These are phyloP conservation scores for Rickenella mellea DNA, from an alignment of 768 basidiomycete genomes.

Conservation along the genomic window DNA sequence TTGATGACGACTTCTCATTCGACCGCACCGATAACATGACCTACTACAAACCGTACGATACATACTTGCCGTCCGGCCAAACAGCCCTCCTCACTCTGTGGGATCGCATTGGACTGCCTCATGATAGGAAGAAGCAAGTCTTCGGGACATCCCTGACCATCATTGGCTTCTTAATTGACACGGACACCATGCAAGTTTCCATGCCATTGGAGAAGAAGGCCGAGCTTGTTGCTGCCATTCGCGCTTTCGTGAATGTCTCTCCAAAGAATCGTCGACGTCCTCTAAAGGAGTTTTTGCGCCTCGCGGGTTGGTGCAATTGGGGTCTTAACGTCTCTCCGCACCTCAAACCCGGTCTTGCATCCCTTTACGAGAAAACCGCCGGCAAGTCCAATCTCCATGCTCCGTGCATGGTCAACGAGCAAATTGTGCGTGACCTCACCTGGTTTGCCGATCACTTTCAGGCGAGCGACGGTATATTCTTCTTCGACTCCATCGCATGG, in stretches of 20 bases:
- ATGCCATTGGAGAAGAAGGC: background rate
- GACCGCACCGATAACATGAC: background rate
- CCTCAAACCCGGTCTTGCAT: conserved; percentile 2
- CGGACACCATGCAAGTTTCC: conserved; percentile 1
- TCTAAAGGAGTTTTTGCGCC: conserved; percentile 3
- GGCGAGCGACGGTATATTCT: background rate
- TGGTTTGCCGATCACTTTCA: conserved; percentile 3
- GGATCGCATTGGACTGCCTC: conserved; percentile 7
- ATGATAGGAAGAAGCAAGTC: conserved; percentile 7
- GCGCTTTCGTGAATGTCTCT: background rate
- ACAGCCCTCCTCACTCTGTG: conserved; percentile 5
- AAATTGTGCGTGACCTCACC: conserved; percentile 1
- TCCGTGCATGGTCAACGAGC: background rate
- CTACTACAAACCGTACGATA: conserved; percentile 6
- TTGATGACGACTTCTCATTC: conserved; percentile 10
- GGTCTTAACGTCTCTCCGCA: conserved; percentile 4
- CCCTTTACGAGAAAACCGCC: conserved; percentile 2
- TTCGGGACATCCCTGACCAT: conserved; percentile 2
- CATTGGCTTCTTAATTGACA: conserved; percentile 5
- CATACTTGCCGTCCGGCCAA: conserved; percentile 3
- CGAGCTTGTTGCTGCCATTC: background rate
- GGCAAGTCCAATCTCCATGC: conserved; percentile 3
- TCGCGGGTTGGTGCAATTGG: conserved; percentile 5
- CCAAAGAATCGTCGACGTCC: background rate
- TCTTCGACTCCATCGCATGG: conserved; percentile 4